phyloP scores from a whole-genome alignment of 2,329 filamentous ascomycete genomes.

The Monilinia fructigena region DNA sequence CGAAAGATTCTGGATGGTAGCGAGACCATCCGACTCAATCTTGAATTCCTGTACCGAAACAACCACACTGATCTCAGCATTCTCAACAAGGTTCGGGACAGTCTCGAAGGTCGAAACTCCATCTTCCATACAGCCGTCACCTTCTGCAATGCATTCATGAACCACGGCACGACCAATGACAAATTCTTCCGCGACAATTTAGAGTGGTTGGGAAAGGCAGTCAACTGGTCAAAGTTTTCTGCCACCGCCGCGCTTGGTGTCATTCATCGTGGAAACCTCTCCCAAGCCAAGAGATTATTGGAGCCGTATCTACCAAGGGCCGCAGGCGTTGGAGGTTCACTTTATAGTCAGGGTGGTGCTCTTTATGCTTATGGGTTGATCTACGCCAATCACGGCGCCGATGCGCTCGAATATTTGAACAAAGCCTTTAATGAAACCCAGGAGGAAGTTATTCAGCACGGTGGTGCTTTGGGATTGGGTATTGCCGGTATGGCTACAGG shows the following conservation, averaged over 20 bases:
- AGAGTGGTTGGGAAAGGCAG: constrained; percentile 96
- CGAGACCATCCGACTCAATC: constrained; percentile 89
- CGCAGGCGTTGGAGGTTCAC: constrained; percentile 74
- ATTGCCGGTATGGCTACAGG: constrained; percentile 98
- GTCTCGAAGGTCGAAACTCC: constrained; percentile 90
- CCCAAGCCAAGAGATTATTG: constrained; percentile 87
- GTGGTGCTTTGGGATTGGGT: constrained; percentile 89
- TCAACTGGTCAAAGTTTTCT: constrained; percentile 99
- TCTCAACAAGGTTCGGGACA: constrained; percentile 94
- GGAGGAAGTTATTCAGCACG: constrained; percentile 95
- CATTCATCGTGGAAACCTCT: constrained; percentile 92
- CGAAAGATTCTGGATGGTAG: constrained; percentile 76
- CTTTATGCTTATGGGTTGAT: constrained; percentile 94
- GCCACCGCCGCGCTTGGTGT: constrained; percentile 94
- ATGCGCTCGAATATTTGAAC: constrained; percentile 78
- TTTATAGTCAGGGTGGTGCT: constrained; percentile 94
- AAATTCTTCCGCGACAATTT: constrained; percentile 98
- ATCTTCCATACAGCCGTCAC: constrained; percentile 98
- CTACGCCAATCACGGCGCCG: constrained; percentile 94
- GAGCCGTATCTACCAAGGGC: constrained; percentile 89
- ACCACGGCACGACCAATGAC: constrained; percentile 95
- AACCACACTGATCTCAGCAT: constrained; percentile 91
- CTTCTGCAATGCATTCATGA: constrained; percentile 98
- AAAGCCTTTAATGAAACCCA: constrained; percentile 71
- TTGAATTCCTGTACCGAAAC: constrained; percentile 95